Percentiles rank a stretch among this genome's conserved stretches.
Conservation (phyloP, 495 filamentous ascomycete genomes). For the Penicillium pancosmium region DNA sequence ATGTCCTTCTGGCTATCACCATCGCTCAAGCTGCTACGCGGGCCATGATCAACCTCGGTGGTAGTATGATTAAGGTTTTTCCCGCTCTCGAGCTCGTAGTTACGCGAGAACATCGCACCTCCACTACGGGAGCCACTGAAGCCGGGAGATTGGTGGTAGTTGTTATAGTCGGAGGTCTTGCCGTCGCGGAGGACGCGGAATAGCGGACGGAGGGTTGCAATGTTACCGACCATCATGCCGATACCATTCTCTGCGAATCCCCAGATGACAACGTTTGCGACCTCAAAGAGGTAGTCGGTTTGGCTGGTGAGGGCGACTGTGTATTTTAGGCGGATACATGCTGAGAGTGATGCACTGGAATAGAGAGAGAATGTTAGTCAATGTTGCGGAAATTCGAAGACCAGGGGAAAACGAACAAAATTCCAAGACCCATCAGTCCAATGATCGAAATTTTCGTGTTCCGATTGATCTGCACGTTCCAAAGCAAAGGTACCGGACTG, state of each 20-base stretch:
- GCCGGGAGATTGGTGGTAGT: slow-evolving; percentile 5
- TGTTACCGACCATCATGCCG: slow-evolving; percentile 33
- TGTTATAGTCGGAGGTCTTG: slow-evolving; percentile 17
- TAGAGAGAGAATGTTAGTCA: not conserved
- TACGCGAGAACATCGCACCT: slow-evolving; percentile 10
- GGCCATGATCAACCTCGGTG: not conserved
- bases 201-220: slow-evolving; percentile 32
- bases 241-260: slow-evolving; percentile 33
- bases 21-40: slow-evolving; percentile 17
- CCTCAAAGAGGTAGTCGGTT: slow-evolving; percentile 23
- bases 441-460: slow-evolving; percentile 51
- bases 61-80: slow-evolving; percentile 16
- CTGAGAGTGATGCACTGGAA: slow-evolving; percentile 24
- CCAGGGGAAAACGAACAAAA: slow-evolving; percentile 39
- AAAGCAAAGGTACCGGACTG: slow-evolving; percentile 49
- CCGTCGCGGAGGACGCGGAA: slow-evolving; percentile 25
- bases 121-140: slow-evolving; percentile 12
- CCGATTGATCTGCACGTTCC: slow-evolving; percentile 49
- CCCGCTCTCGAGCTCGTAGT: slow-evolving; percentile 21
- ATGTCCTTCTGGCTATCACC: slow-evolving; percentile 27
- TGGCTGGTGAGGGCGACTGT: slow-evolving; percentile 25
- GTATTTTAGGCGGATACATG: slow-evolving; percentile 31
- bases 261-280: slow-evolving; percentile 32
- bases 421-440: slow-evolving; percentile 50
- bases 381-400: not conserved